Conservation (phyloP, 768 basidiomycete species). For the Scleroderma bovista region DNA sequence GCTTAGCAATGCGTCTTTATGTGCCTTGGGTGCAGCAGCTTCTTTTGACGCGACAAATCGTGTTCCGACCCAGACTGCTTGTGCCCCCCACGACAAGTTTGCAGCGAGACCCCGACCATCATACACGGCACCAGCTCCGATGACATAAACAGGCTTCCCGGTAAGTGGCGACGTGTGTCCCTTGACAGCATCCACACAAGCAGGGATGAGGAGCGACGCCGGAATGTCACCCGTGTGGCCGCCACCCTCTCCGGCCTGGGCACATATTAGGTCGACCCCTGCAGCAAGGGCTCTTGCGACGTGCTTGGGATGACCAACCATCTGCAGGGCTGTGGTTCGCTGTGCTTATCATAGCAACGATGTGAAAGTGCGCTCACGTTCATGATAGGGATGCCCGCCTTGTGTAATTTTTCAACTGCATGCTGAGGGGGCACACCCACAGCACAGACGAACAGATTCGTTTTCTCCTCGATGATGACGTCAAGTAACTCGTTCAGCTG, state of each 20-base stretch:
- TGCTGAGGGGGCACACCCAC: conserved; percentile 81
- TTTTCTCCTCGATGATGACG: conserved; percentile 89
- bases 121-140: conserved; percentile 90
- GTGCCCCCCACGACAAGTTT: conserved; percentile 84
- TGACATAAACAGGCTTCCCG: conserved; percentile 76
- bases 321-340: conserved; percentile 30
- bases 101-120: conserved; percentile 86
- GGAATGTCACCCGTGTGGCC: conserved; percentile 84
- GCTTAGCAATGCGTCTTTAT: conserved; percentile 72
- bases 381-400: conserved; percentile 83
- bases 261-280: conserved; percentile 91
- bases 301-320: conserved; percentile 95
- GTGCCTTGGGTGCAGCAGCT: conserved; percentile 75
- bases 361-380: conserved; percentile 44
- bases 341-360: background rate
- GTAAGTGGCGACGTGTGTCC: conserved; percentile 75
- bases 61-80: conserved; percentile 86
- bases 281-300: conserved; percentile 73
- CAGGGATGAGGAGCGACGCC: conserved; percentile 83
- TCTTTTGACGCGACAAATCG: conserved; percentile 82
- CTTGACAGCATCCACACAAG: conserved; percentile 80
- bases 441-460: conserved; percentile 86
- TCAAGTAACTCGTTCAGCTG: conserved; percentile 77
- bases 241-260: conserved; percentile 90
- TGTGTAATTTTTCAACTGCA: conserved; percentile 76